Percentiles rank a stretch among this genome's conserved stretches.
Evolutionary conservation across 2,329 filamentous ascomycete genomes (phyloP).

Genomic region (Aspergillus ustus): DNA sequence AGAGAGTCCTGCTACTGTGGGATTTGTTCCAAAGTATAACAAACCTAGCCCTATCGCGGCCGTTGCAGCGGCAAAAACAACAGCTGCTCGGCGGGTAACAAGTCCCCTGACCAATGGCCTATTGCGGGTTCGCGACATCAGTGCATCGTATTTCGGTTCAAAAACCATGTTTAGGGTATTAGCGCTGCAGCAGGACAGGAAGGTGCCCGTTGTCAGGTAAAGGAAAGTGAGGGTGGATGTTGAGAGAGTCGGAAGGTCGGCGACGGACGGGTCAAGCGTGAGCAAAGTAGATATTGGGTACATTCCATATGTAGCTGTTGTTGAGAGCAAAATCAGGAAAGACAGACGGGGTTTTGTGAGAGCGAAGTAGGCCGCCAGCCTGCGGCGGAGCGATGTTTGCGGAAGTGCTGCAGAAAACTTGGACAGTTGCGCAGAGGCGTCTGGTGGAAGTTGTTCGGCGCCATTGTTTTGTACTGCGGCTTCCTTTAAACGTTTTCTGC

Average conservation of each 20-base stretch:
- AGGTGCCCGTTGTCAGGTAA: slow-evolving; percentile 88
- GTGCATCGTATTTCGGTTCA: slow-evolving; percentile 85
- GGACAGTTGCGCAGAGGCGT: slow-evolving; percentile 66
- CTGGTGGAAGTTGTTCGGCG: slow-evolving; percentile 51
- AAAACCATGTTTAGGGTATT: slow-evolving; percentile 98
- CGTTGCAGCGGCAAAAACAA: slow-evolving; percentile 77
- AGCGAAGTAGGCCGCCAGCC: slow-evolving; percentile 79
- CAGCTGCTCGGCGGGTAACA: slow-evolving; percentile 71
- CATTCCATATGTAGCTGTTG: slow-evolving; percentile 87
- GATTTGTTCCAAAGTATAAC: slow-evolving; percentile 89
- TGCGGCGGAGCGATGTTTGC: slow-evolving; percentile 63
- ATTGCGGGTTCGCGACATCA: slow-evolving; percentile 92
- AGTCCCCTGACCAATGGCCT: slow-evolving; percentile 84
- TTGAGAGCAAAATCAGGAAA: slow-evolving; percentile 86
- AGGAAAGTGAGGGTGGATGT: slow-evolving; percentile 83
- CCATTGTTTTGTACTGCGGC: slow-evolving; percentile 26
- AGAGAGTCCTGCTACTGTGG: slow-evolving; percentile 85
- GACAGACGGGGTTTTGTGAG: slow-evolving; percentile 95
- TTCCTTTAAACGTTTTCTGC: slow-evolving; percentile 49
- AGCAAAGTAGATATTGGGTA: slow-evolving; percentile 92
- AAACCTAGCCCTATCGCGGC: slow-evolving; percentile 71
- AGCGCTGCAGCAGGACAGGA: slow-evolving; percentile 85
- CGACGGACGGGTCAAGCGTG: slow-evolving; percentile 74
- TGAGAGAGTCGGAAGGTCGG: slow-evolving; percentile 63
- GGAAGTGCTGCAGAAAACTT: slow-evolving; percentile 62